Evolutionary conservation across 2,329 filamentous ascomycete genomes (phyloP).

Genomic region (Spiromastix sp.): DNA sequence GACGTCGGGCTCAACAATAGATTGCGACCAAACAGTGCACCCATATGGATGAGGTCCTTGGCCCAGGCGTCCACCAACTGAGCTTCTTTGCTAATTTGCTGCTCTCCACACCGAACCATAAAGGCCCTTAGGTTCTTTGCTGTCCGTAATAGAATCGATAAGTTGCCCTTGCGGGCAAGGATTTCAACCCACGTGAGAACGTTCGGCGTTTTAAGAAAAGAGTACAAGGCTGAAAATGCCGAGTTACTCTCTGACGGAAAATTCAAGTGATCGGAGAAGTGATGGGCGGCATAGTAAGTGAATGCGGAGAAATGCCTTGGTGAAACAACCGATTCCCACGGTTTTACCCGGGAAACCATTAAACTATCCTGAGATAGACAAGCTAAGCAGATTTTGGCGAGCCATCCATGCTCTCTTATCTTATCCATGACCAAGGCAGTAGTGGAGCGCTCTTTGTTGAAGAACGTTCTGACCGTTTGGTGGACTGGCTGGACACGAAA

Average conservation of each 20-base stretch:
- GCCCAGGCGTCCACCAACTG: conserved; percentile 20
- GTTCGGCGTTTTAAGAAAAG: conserved; percentile 21
- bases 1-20: conserved; percentile 19
- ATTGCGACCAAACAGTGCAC: conserved; percentile 22
- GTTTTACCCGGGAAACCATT: conserved; percentile 19
- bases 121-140: conserved; percentile 10
- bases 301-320: conserved; percentile 10
- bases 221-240: conserved; percentile 16
- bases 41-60: conserved; percentile 22
- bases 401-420: conserved; percentile 18
- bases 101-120: too few relatives aligned
- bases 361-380: conserved; percentile 24
- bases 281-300: conserved; percentile 19
- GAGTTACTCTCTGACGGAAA: too few relatives aligned
- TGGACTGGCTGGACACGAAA: conserved; percentile 27
- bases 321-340: conserved; percentile 7
- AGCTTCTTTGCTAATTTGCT: conserved; percentile 15
- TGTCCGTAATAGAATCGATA: conserved; percentile 7
- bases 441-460: conserved; percentile 9
- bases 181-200: conserved; percentile 27
- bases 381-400: conserved; percentile 23
- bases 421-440: conserved; percentile 22
- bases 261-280: conserved; percentile 27
- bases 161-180: conserved; percentile 5
- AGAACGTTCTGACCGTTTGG: conserved; percentile 23